phyloP scores from a whole-genome alignment of 345 rosid genomes.

The Trapa bicornis region DNA sequence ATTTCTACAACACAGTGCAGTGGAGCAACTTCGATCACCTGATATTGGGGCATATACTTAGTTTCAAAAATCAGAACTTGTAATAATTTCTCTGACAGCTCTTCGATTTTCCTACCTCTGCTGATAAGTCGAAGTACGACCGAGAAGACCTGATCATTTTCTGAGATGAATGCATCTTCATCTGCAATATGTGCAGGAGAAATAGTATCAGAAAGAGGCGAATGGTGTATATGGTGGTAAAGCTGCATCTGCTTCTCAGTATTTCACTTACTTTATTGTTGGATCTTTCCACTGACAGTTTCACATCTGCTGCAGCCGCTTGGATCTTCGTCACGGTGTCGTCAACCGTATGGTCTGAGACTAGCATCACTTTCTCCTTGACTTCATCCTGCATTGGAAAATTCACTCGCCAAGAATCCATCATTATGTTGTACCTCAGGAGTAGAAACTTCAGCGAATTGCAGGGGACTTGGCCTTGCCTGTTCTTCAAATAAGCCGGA shows the following conservation, averaged over 20 bases:
- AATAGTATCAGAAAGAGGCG: not conserved
- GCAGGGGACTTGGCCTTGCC: conserved; percentile 34
- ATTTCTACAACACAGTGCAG: conserved; percentile 73
- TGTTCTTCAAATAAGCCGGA: conserved; percentile 82
- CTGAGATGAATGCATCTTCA: conserved; percentile 55
- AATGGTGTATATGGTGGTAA: not conserved
- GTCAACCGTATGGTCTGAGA: conserved; percentile 52
- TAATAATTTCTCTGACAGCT: not conserved
- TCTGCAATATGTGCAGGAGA: conserved; percentile 17
- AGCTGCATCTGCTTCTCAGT: not conserved
- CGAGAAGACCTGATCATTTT: conserved; percentile 42
- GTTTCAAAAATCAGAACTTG: not conserved
- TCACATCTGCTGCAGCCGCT: conserved; percentile 59
- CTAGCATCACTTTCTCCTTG: conserved; percentile 52
- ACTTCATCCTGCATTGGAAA: conserved; percentile 40
- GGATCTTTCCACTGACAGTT: conserved; percentile 45
- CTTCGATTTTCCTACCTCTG: conserved; percentile 35
- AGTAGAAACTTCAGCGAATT: conserved; percentile 1
- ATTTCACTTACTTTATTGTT: conserved; percentile 39
- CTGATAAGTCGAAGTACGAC: conserved; percentile 58
- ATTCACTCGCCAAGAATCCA: not conserved
- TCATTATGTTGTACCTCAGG: not conserved
- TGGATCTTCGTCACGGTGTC: conserved; percentile 75
- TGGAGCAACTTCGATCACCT: conserved; percentile 85
- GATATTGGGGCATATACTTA: not conserved